phyloP scores from a whole-genome alignment of 805 yeast species.

The Barnettozyma californica region DNA sequence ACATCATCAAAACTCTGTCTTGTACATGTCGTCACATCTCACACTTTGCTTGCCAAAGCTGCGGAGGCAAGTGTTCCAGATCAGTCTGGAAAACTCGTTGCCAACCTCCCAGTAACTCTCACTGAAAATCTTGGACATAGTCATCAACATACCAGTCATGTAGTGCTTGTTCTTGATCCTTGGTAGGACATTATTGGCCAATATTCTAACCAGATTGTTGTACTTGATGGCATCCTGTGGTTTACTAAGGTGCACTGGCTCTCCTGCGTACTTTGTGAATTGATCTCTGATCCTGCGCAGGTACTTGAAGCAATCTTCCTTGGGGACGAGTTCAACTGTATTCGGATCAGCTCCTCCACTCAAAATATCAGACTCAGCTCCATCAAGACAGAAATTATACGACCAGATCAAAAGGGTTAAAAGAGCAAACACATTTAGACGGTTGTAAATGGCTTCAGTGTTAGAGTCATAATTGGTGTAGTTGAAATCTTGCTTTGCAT shows the following conservation, averaged over 20 bases:
- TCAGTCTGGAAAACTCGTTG: constrained; percentile 47
- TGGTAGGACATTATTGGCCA: constrained; percentile 35
- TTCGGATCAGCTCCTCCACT: constrained; percentile 18
- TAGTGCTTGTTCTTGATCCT: constrained; percentile 39
- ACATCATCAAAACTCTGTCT: not conserved
- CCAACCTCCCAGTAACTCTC: constrained; percentile 52
- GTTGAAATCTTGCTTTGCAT: constrained; percentile 34
- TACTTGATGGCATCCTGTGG: constrained; percentile 32
- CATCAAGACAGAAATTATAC: constrained; percentile 42
- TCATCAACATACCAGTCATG: constrained; percentile 49
- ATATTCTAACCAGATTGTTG: constrained; percentile 37
- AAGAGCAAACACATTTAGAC: constrained; percentile 31
- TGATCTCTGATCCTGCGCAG: constrained; percentile 43
- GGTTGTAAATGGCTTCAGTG: constrained; percentile 42
- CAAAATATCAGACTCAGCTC: constrained; percentile 37
- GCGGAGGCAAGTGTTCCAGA: constrained; percentile 50
- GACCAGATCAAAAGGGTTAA: constrained; percentile 41
- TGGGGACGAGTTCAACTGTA: constrained; percentile 24
- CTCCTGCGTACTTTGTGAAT: constrained; percentile 31
- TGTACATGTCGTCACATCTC: constrained; percentile 48
- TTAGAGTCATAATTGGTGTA: constrained; percentile 44
- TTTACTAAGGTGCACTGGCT: constrained; percentile 24
- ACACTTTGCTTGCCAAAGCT: constrained; percentile 43
- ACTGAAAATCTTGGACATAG: constrained; percentile 36
- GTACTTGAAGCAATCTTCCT: constrained; percentile 47